phyloP scores from a whole-genome alignment of 2,329 filamentous ascomycete genomes.

The Neocucurbitaria cava region DNA sequence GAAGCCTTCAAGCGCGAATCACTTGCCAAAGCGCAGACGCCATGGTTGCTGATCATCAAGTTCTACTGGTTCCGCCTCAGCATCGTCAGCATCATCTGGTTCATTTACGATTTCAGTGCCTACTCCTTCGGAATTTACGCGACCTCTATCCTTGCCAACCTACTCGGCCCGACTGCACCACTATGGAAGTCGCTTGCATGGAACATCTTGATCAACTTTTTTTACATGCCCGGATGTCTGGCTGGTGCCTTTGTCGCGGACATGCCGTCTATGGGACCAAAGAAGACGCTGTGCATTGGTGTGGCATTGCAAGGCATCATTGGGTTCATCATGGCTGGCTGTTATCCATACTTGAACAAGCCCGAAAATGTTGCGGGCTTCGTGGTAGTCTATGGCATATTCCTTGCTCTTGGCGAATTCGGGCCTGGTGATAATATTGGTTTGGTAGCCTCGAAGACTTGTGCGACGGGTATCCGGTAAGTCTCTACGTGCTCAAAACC shows the following conservation, averaged over 20 bases:
- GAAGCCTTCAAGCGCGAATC: conserved; percentile 60
- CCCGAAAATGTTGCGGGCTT: conserved; percentile 74
- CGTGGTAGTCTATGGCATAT: conserved; percentile 79
- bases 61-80: conserved; percentile 64
- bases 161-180: conserved; percentile 65
- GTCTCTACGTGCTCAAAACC: conserved; percentile 3
- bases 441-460: conserved; percentile 84
- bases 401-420: conserved; percentile 78
- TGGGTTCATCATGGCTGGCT: conserved; percentile 88
- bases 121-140: conserved; percentile 91
- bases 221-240: conserved; percentile 85
- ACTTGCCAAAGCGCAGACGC: conserved; percentile 55
- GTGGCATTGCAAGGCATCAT: conserved; percentile 76
- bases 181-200: conserved; percentile 84
- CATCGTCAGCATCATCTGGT: conserved; percentile 64
- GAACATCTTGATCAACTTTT: conserved; percentile 87
- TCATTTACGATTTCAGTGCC: conserved; percentile 72
- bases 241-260: conserved; percentile 80
- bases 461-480: conserved; percentile 77
- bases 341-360: conserved; percentile 73
- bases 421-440: conserved; percentile 94
- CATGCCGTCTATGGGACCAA: conserved; percentile 71
- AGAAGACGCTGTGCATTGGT: conserved; percentile 73
- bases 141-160: conserved; percentile 72
- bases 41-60: conserved; percentile 53